Evolutionary conservation across 192 early-diverging fungal genomes (phyloP), one percentile per base, ranked within the genome.

Genomic region (Pilaira anomala): DNA sequence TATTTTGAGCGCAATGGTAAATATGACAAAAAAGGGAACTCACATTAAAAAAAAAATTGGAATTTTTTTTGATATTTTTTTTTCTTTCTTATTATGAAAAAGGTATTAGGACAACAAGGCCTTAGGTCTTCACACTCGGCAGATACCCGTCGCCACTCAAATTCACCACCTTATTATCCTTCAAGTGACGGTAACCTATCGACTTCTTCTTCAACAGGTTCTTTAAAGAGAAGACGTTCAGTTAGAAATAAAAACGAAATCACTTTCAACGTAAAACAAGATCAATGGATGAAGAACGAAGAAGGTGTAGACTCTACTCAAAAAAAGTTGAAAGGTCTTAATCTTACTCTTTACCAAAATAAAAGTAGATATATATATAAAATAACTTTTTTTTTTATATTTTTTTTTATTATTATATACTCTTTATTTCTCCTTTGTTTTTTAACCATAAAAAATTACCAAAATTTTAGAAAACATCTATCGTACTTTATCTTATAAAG

Each of bases 161-260:
- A 24, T 28, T 24, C 52, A 12, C 29, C 52, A 30, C 52, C 52
- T 36, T 30, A n/a, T 41, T 56, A 36, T n/a, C 54, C 54, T 41
- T 26, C n/a, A 7, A 56, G 54, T n/a, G 54, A 56, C 19, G 54
- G 54, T n/a, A 41, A 56, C 16, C 36, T 36, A 3, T 56, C 54
- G 2, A 56, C 54, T n/a, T 56, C 54, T 7, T 45, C 44, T 45
- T 56, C 54, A 18, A 56, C 26, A 16, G 54, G 54, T 2, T 56
- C 54, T n/a, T 56, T 56, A 18, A 56, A 56, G 30, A 30, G 54
- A 21, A 26, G 54, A 36, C 54, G 54, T 18, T 45, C 44, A 36
- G 33, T 36, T 36, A 1, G 33, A 36, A 36, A 36, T 36, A 36
- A 36, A 36, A 36, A 36, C 33, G 33, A 36, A 36, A 36, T 36